A percentile compares a stretch with the other conserved stretches of the same genome.
These are phyloP conservation scores for Cyberlindnera mrakii DNA, from an alignment of 805 yeast genomes.

Conservation along the genomic window DNA sequence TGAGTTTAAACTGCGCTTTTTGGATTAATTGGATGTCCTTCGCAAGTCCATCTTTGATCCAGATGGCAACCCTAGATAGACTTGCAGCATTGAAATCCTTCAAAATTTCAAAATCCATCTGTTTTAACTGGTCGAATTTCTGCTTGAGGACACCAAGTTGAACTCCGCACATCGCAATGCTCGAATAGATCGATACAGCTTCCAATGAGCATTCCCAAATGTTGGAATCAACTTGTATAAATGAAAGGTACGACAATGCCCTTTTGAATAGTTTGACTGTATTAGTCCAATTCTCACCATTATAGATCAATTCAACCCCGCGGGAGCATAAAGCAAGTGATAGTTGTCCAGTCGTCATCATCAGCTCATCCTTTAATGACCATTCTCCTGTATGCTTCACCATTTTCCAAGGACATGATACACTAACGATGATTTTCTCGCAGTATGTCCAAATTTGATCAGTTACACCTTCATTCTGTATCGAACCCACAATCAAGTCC, in stretches of 20 bases:
- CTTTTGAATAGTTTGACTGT: constrained; percentile 16
- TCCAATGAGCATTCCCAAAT: too few relatives aligned
- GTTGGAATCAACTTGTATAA: too few relatives aligned
- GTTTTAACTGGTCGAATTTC: not conserved
- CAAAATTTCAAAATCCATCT: not conserved
- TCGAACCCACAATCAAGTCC: not conserved
- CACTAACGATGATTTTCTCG: not conserved
- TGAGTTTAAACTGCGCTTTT: not conserved
- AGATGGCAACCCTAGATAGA: constrained; percentile 40
- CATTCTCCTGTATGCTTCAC: constrained; percentile 8
- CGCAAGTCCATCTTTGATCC: constrained; percentile 29
- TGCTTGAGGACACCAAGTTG: not conserved
- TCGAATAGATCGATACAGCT: not conserved
- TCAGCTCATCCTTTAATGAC: constrained; percentile 17
- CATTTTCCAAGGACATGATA: constrained; percentile 15
- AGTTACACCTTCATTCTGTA: not conserved
- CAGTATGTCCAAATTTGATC: not conserved
- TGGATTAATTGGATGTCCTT: constrained; percentile 14
- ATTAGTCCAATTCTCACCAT: constrained; percentile 8
- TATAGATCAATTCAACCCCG: not conserved
- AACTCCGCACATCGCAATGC: not conserved
- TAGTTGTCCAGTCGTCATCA: not conserved
- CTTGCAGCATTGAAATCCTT: constrained; percentile 28
- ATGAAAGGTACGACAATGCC: constrained; percentile 6
- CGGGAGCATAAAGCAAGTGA: not conserved